phyloP scores from a whole-genome alignment of 2,329 filamentous ascomycete genomes.

The Niveomyces coronatus region DNA sequence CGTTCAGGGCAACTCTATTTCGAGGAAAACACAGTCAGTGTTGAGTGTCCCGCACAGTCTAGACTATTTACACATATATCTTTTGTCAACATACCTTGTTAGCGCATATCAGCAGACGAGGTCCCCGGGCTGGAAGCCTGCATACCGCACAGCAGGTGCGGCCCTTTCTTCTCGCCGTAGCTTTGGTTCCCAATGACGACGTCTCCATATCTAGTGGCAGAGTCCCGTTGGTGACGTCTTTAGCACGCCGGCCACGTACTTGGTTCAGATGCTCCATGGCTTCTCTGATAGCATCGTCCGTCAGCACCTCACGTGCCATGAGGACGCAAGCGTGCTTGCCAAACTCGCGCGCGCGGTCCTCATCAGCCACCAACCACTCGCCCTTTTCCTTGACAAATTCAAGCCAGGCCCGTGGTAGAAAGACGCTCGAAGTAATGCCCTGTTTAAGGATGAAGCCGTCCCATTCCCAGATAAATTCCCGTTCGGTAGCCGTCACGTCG shows the following conservation, averaged over 20 bases:
- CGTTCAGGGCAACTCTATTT: conserved; percentile 31
- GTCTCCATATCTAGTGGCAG: neutral
- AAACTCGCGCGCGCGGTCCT: conserved; percentile 41
- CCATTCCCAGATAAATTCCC: conserved; percentile 50
- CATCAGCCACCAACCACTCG: conserved; percentile 39
- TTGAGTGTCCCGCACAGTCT: no score
- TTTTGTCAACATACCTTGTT: conserved; percentile 32
- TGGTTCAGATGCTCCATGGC: conserved; percentile 34
- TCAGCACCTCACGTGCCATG: conserved; percentile 36
- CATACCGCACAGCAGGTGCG: conserved; percentile 38
- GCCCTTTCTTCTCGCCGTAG: conserved; percentile 30
- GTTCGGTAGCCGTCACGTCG: conserved; percentile 43
- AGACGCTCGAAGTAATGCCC: conserved; percentile 40
- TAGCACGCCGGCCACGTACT: conserved; percentile 15
- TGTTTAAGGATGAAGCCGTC: conserved; percentile 43
- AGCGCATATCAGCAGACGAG: conserved; percentile 37
- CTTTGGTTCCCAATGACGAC: conserved; percentile 16
- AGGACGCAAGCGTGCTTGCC: conserved; percentile 43
- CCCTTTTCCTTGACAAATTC: conserved; percentile 41
- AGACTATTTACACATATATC: no score
- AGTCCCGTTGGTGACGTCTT: conserved; percentile 15
- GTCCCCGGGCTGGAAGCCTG: conserved; percentile 36
- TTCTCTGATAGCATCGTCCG: conserved; percentile 32
- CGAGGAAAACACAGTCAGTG: conserved; percentile 12
- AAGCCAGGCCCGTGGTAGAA: conserved; percentile 41